phyloP scores from a whole-genome alignment of 2,329 filamentous ascomycete species.

The Ascomycota sp. region DNA sequence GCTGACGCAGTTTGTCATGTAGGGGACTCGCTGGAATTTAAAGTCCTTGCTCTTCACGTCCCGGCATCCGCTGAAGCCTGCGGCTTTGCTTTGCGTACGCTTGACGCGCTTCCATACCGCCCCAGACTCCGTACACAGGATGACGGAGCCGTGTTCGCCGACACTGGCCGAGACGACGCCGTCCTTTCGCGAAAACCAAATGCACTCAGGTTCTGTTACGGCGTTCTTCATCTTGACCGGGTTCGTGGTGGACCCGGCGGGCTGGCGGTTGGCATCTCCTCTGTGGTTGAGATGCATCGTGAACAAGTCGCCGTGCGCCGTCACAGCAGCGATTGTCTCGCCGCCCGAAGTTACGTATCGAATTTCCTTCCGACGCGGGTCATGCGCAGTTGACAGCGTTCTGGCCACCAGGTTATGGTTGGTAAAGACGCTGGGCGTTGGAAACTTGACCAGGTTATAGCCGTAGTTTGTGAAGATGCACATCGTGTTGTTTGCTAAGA shows the following conservation, averaged over 20 bases:
- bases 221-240: constrained; percentile 73
- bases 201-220: constrained; percentile 52
- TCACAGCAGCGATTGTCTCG: constrained; percentile 77
- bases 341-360: constrained; percentile 61
- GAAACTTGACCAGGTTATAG: constrained; percentile 76
- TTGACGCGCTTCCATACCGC: constrained; percentile 82
- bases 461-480: constrained; percentile 92
- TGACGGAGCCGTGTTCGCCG: constrained; percentile 81
- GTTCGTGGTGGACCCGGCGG: constrained; percentile 63
- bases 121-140: constrained; percentile 77
- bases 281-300: constrained; percentile 56
- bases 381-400: constrained; percentile 27
- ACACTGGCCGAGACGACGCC: constrained; percentile 72
- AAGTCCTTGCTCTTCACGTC: constrained; percentile 61
- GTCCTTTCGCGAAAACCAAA: constrained; percentile 77
- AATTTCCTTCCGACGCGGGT: constrained; percentile 45
- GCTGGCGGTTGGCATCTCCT: constrained; percentile 30
- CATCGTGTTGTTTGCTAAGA: constrained; percentile 71
- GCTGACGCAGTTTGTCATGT: constrained; percentile 60
- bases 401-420: constrained; percentile 46
- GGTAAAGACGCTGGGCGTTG: constrained; percentile 44
- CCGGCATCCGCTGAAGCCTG: constrained; percentile 20
- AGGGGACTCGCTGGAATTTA: constrained; percentile 82
- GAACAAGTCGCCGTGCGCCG: constrained; percentile 66
- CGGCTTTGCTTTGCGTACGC: constrained; percentile 56